Base-by-base conservation (phyloP, 2,329 filamentous ascomycete genomes). In the Sphaerulina musiva region DNA sequence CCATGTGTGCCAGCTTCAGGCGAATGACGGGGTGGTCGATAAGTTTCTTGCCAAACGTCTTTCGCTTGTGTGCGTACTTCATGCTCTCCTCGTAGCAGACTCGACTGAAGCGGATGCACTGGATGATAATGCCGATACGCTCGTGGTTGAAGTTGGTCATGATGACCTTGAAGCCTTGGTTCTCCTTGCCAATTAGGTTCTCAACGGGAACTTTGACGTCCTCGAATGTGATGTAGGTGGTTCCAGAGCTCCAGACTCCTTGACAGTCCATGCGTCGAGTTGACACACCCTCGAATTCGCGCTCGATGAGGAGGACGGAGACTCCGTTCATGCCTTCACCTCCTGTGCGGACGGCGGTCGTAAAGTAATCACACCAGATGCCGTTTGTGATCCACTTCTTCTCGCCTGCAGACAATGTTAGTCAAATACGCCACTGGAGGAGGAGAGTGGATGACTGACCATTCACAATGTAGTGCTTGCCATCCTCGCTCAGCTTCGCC, bases 131-230 rank as follows among this genome's bases (percentile, higher is more conserved):
- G 59, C 93, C 93, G 65, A 98, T 91, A 59, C 93, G 89, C 77
- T 98, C 93, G 79, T 97, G 93, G 81, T 97, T 97, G 80, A 96
- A 96, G 80, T 96, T 96, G 71, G 89, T 96, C 92, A 97, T 97
- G 79, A 98, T 92, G 69, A 95, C 90, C 76, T 91, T 89, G 83
- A 98, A 98, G 39, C 93, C 93, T 72, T 95, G 86, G 80, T 98
- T 95, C 77, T 95, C 86, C 79, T 96, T 97, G 75, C 93, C 93
- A 57, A 98, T 85, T 65, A 98, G 74, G 77, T 98, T 97, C 80
- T 95, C 92, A n/a, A 97, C 93, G 1, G 93, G 93, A 0, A 98
- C 93, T 79, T 97, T 97, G 74, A 97, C 93, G 70, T 98, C 93
- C 73, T 98, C 93, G 64, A 97, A 97, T 42, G 92, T 96, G 70